Base-by-base conservation (phyloP, 257 asterid species). In the Gardenia jasminoides region DNA sequence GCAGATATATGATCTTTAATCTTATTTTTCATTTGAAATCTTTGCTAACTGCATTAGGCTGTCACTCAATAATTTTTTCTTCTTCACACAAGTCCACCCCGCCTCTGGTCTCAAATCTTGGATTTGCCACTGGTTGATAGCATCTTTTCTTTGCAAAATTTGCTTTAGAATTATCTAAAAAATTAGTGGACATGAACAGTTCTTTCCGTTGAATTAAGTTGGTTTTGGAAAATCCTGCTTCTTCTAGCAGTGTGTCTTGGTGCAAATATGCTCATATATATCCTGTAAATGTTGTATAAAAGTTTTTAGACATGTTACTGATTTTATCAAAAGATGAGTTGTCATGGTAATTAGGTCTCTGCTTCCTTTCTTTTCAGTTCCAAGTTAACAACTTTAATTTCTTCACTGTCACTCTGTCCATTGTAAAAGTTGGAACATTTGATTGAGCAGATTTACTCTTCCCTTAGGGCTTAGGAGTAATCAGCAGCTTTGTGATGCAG, bases 401-500 rank as follows among this genome's bases (percentile, higher is more conserved):
- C 62, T 16, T 50, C 7, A 39, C 16, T 31, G n/a, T 54, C 28
- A 41, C 52, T 70, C 19, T 70, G 22, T 19, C 7, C 3, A 56
- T 5, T 56, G 17, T 19, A 56, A 17, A 56, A 56, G 62, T 56
- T 2, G 62, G 62, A 56, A n/a, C 62, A 26, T 56, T 74, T 54
- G 10, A 50, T 47, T 74, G 61, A 67, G 70, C 67, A 69, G 59
- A 61, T 54, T 62, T 36, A 46, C 59, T 70, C 79, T 81, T 74
- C 76, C 83, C 72, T 79, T 82, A 74, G 80, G 86, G 76, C 72
- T 79, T 82, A 74, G 80, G 86, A 78, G 79, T 88, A 80, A 79
- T 80, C 46, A 28, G 62, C 54, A 47, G 76, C 7, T 67, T 70
- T 82, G 75, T 87, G 82, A 79, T 86, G 91, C 91, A 92, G 96